Evolutionary conservation across 345 rosid genomes (phyloP).

Genomic region (Linum tenue): DNA sequence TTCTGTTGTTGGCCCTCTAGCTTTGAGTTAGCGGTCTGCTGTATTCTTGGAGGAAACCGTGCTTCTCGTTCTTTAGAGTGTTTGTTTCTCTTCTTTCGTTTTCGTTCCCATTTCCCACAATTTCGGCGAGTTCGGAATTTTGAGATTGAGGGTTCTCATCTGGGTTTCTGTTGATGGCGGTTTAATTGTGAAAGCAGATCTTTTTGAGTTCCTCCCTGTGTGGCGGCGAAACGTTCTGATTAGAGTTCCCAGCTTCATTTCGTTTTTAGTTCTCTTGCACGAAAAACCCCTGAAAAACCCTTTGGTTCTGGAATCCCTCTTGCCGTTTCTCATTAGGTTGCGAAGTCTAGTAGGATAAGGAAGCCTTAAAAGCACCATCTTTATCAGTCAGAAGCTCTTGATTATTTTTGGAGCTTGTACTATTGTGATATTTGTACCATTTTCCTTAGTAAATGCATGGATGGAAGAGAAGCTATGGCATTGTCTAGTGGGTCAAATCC

Average conservation of each 20-base stretch:
- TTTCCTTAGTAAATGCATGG: conserved; percentile 73
- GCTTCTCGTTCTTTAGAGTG: not conserved
- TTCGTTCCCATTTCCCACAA: not conserved
- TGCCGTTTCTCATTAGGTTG: not conserved
- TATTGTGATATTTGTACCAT: conserved; percentile 11
- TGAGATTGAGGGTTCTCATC: not conserved
- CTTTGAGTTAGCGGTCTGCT: not conserved
- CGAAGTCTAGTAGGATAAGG: not conserved
- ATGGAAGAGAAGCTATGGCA: conserved; percentile 89
- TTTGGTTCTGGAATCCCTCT: not conserved
- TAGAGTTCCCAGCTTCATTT: not conserved
- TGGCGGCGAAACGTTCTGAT: not conserved
- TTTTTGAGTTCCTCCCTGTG: not conserved
- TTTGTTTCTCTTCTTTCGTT: conserved; percentile 4
- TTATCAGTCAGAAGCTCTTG: not conserved
- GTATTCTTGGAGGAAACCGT: not conserved
- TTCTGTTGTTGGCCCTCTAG: not conserved
- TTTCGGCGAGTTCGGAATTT: not conserved
- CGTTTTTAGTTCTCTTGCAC: not conserved
- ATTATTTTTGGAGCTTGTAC: not conserved
- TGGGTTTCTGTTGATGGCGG: not conserved
- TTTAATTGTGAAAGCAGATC: too few relatives aligned
- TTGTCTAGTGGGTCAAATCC: conserved; percentile 70
- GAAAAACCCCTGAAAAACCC: not conserved
- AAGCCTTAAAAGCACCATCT: not conserved